Evolutionary conservation across 306 rosid genomes (phyloP).

Genomic region (Quercus cerris): DNA sequence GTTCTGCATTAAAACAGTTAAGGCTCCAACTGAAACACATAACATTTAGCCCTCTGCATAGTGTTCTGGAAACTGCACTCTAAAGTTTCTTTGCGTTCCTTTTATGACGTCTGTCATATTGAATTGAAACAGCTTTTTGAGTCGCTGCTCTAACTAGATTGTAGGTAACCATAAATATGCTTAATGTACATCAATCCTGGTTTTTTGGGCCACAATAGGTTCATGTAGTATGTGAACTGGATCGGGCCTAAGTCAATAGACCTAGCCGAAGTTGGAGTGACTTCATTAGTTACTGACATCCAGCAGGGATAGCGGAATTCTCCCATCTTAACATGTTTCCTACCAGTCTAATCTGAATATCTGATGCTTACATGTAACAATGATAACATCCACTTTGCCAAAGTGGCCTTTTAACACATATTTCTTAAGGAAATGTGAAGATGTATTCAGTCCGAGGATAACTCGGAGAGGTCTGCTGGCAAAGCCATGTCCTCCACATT

Average conservation of each 20-base stretch:
- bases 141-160: too few species aligned
- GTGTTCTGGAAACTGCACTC: too few species aligned
- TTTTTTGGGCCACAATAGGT: not conserved
- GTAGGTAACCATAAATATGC: too few species aligned
- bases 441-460: not conserved
- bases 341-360: not conserved
- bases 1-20: too few species aligned
- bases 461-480: not conserved
- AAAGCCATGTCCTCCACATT: not conserved
- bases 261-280: not conserved
- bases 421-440: not conserved
- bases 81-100: too few species aligned
- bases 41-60: too few species aligned
- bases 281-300: not conserved
- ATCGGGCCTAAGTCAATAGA: not conserved
- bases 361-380: not conserved
- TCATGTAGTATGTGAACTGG: not conserved
- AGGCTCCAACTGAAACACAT: too few species aligned
- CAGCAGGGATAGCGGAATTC: not conserved
- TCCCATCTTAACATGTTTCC: not conserved
- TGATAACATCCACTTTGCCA: not conserved
- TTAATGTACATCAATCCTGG: too few species aligned
- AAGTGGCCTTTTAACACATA: conserved; percentile 7
- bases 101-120: too few species aligned
- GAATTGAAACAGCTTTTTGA: too few species aligned